Base-by-base conservation (phyloP, 2,329 filamentous ascomycete species). In the Sporothrix curviconia region DNA sequence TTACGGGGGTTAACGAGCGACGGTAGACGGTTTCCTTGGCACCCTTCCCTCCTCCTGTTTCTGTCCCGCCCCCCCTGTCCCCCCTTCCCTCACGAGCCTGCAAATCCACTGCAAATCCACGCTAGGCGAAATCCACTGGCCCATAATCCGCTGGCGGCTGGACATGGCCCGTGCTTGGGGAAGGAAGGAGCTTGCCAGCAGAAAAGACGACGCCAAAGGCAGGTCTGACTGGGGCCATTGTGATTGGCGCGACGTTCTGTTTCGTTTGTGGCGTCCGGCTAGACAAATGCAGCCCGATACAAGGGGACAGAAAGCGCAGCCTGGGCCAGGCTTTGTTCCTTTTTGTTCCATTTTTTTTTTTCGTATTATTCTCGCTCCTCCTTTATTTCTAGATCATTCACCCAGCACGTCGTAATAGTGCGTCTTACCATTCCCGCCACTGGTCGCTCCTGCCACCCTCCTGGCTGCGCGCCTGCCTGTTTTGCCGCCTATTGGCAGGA, bases 161-260 rank as follows among this genome's bases (percentile, higher is more conserved):
- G 37, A 24, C 22, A 42, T 57, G 55, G 55, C 30, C 55, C 55
- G 55, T 57, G 55, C 55, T 37, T 25, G 12, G 19, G 24, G 34
- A 30, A 19, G 5, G 40, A 15, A 30, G n/a, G 42, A 22, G 25
- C 11, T 46, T 44, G 3, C 12, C 22, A 44, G 49, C 24, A 30
- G 36, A 19, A n/a, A 36, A 22, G 5, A 17, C 24, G 4, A 22
- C 2, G 3, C 3, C 4, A 34, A 28, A 39, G 19, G 42, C 7
- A 28, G 32, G n/a, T 17, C 17, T 47, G 43, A 34, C 44, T 34
- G 44, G 46, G 37, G 55, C 37, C 37, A 22, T 24, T 49, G 28
- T 50, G 36, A 56, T 56, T 56, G 55, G 55, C 55, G 36, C 44
- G 22, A 32, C 34, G 46, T 50, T 50, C 36, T 56, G 55, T 56